Evolutionary conservation across 176 grass and related monocot genomes (phyloP).

Genomic region (Neostapfia colusana): DNA sequence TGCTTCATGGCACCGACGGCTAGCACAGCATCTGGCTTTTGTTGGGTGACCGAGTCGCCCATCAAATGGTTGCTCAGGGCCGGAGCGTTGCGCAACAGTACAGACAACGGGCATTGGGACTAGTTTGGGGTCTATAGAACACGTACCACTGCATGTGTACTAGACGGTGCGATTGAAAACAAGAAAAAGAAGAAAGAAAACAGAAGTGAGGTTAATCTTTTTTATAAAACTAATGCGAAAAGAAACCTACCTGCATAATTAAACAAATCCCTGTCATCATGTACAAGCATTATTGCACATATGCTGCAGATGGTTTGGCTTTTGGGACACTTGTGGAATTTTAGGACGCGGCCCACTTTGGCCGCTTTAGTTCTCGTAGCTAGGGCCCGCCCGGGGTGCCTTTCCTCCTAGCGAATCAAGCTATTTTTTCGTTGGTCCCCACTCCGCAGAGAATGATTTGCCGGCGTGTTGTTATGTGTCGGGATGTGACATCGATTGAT

Average conservation of each 20-base stretch:
- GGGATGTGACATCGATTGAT: slow-evolving; percentile 23
- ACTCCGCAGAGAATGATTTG: slow-evolving; percentile 27
- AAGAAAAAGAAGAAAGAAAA: neutral
- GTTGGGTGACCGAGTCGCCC: neutral
- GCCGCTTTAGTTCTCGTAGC: slow-evolving; percentile 21
- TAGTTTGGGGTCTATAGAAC: neutral
- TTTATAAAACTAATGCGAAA: neutral
- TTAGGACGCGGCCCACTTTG: slow-evolving; percentile 48
- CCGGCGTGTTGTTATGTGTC: neutral
- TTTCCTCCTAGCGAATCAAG: slow-evolving; percentile 39
- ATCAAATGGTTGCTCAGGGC: neutral
- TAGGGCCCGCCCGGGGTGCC: neutral
- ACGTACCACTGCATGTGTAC: neutral
- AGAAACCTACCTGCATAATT: neutral
- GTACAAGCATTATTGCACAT: neutral
- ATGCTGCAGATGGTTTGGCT: slow-evolving; percentile 45
- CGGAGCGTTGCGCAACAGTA: neutral
- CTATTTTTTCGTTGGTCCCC: slow-evolving; percentile 8
- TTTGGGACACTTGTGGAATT: slow-evolving; percentile 50
- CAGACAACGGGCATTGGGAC: neutral
- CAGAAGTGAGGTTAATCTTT: neutral
- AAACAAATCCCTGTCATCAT: neutral
- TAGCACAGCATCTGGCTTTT: neutral
- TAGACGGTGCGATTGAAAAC: neutral
- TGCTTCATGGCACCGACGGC: neutral